Percentiles rank a stretch among this genome's conserved stretches.
phyloP scores from a whole-genome alignment of 495 filamentous ascomycete species.

The Penicillium egyptiacum region DNA sequence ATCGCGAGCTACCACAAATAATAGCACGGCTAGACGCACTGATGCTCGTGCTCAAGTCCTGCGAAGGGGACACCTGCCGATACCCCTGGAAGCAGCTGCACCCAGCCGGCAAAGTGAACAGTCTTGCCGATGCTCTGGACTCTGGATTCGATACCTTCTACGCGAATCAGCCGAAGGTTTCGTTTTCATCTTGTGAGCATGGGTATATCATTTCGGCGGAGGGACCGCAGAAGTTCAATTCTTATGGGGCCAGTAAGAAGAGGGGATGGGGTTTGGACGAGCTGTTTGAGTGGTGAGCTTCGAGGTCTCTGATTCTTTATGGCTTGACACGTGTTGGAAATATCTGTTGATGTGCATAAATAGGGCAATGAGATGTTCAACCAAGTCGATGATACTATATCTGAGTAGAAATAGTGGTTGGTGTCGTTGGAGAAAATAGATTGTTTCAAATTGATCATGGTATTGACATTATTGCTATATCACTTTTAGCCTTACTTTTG shows the following conservation, averaged over 20 bases:
- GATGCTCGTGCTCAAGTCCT: conserved; percentile 61
- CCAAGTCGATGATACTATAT: background rate
- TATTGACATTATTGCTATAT: conserved; percentile 27
- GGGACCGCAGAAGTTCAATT: conserved; percentile 50
- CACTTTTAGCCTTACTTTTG: conserved; percentile 15
- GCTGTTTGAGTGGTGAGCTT: conserved; percentile 16
- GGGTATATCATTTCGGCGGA: conserved; percentile 62
- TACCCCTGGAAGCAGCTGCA: conserved; percentile 58
- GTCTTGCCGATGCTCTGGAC: conserved; percentile 42
- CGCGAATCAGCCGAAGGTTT: conserved; percentile 48
- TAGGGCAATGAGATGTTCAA: background rate
- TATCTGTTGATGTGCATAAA: background rate
- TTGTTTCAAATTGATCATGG: conserved; percentile 12
- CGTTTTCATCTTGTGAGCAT: conserved; percentile 56
- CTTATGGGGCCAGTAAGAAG: conserved; percentile 22
- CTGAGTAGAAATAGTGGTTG: background rate
- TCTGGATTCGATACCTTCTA: conserved; percentile 59
- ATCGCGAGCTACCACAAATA: conserved; percentile 33
- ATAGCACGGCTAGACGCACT: conserved; percentile 56
- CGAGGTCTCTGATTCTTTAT: background rate
- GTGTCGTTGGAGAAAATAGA: background rate
- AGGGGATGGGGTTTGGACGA: conserved; percentile 18
- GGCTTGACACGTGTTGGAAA: background rate
- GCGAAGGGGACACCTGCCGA: conserved; percentile 50
- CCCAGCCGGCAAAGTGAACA: conserved; percentile 45